Conservation (phyloP, 192 early-diverging fungal genomes). For the Geranomyces michiganensis region DNA sequence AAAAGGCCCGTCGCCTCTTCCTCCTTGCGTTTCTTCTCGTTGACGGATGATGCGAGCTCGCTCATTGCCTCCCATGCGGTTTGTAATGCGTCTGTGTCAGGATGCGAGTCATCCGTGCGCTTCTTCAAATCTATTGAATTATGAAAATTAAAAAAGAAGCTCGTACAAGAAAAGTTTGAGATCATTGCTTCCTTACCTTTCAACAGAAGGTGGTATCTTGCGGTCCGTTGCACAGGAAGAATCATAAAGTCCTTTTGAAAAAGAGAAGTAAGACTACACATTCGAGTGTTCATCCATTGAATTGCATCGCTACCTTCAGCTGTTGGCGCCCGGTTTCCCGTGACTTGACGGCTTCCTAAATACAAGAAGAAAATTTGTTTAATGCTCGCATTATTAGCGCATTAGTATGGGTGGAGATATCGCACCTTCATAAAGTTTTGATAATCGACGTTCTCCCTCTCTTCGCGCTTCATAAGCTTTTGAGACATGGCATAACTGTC, state of each 20-base stretch:
- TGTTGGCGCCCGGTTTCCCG: conserved; percentile 34
- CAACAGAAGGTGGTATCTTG: conserved; percentile 49
- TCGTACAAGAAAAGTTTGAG: too few relatives aligned
- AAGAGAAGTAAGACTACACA: too few relatives aligned
- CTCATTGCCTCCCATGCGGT: conserved; percentile 48
- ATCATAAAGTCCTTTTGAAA: conserved; percentile 39
- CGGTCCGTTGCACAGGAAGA: conserved; percentile 50
- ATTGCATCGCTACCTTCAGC: conserved; percentile 27
- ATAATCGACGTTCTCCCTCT: conserved; percentile 45
- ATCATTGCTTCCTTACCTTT: conserved; percentile 30
- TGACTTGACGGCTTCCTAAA: conserved; percentile 33
- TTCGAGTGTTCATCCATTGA: too few relatives aligned
- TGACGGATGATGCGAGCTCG: conserved; percentile 49
- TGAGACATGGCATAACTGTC: conserved; percentile 43
- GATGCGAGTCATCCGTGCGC: conserved; percentile 49
- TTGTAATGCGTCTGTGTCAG: conserved; percentile 46
- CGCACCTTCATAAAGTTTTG: conserved; percentile 36
- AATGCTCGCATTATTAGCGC: not conserved
- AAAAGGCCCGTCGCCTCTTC: conserved; percentile 53
- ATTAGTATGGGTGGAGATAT: not conserved
- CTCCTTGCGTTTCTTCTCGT: conserved; percentile 59
- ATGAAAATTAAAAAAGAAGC: too few relatives aligned
- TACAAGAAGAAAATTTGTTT: not conserved
- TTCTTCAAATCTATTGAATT: conserved; percentile 57
- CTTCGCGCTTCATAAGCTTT: conserved; percentile 43